A percentile compares a stretch with the other conserved stretches of the same genome.
Conservation (phyloP, 2,329 filamentous ascomycete genomes). For the Phialophora macrospora region DNA sequence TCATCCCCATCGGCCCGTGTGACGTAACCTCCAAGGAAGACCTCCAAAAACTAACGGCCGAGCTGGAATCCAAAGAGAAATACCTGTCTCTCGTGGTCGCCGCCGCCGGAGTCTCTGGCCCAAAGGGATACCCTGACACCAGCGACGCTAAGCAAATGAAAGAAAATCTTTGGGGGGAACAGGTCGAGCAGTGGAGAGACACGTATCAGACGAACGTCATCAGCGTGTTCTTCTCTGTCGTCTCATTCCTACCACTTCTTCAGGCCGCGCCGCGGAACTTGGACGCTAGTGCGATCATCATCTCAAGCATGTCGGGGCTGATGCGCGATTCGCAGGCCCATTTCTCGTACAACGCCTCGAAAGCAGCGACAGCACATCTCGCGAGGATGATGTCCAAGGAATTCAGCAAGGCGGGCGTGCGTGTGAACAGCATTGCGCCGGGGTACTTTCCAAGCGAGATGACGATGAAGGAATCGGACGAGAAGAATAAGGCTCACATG, state of each 20-base stretch:
- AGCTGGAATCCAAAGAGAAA: conserved; percentile 64
- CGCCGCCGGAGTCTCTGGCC: conserved; percentile 69
- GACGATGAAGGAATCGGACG: conserved; percentile 61
- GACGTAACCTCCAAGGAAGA: conserved; percentile 67
- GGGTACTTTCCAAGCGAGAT: conserved; percentile 72
- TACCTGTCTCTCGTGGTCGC: conserved; percentile 69
- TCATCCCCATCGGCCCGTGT: conserved; percentile 60
- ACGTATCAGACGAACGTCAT: conserved; percentile 74
- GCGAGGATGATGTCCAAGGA: conserved; percentile 68
- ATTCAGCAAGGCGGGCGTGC: conserved; percentile 71
- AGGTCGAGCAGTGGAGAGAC: conserved; percentile 68
- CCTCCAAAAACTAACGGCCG: conserved; percentile 58
- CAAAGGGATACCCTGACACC: conserved; percentile 61
- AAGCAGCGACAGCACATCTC: conserved; percentile 68
- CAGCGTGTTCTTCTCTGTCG: conserved; percentile 71
- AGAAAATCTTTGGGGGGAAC: conserved; percentile 66
- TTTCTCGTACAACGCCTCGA: conserved; percentile 72
- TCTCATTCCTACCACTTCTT: conserved; percentile 70
- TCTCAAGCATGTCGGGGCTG: conserved; percentile 71
- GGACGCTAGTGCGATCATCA: conserved; percentile 58
- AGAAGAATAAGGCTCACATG: conserved; percentile 60
- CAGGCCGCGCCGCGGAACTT: conserved; percentile 61
- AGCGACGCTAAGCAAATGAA: conserved; percentile 60
- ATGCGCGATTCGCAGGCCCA: conserved; percentile 75
- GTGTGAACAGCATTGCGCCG: conserved; percentile 71